These are phyloP conservation scores for Coemansia aciculifera DNA, from an alignment of 192 early-diverging fungal species.

Conservation along the genomic window DNA sequence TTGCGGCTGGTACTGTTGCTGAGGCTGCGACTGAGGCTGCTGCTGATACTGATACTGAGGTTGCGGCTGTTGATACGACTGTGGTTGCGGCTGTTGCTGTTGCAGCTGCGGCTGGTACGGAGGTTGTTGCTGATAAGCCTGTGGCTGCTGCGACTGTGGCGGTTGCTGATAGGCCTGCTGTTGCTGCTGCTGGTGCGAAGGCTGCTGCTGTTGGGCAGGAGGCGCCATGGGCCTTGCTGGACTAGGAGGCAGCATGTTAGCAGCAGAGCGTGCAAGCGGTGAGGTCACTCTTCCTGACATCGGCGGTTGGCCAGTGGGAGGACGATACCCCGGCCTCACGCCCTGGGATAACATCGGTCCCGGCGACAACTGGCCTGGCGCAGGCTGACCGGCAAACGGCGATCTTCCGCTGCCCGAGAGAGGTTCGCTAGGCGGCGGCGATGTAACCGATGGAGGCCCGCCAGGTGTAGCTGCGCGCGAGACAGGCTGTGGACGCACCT, in stretches of 20 bases:
- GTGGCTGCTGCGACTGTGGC: not conserved
- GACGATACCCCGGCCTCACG: constrained; percentile 14
- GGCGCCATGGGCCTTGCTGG: constrained; percentile 17
- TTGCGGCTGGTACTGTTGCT: constrained; percentile 3
- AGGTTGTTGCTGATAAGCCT: constrained; percentile 12
- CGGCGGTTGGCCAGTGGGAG: constrained; percentile 10
- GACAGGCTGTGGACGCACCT: constrained; percentile 42
- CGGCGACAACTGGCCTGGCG: constrained; percentile 26
- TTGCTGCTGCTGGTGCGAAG: not conserved
- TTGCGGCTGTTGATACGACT: not conserved
- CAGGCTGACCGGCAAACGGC: constrained; percentile 45
- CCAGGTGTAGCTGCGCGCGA: constrained; percentile 46
- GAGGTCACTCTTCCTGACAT: constrained; percentile 38
- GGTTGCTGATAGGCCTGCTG: not conserved
- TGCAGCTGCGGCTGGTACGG: constrained; percentile 4
- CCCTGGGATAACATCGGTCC: constrained; percentile 25
- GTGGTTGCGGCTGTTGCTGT: not conserved
- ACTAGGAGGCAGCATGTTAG: constrained; percentile 9
- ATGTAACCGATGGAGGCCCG: constrained; percentile 9
- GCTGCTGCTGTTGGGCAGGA: constrained; percentile 21
- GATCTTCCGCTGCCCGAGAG: constrained; percentile 16
- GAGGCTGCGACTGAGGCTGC: constrained; percentile 6
- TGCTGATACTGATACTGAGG: not conserved
- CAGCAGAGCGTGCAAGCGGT: constrained; percentile 28
- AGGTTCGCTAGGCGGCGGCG: constrained; percentile 17